Evolutionary conservation across 1,139 yeast genomes (phyloP), one percentile per base, ranked within the genome.

Genomic region (Yamadazyma trypodendri): DNA sequence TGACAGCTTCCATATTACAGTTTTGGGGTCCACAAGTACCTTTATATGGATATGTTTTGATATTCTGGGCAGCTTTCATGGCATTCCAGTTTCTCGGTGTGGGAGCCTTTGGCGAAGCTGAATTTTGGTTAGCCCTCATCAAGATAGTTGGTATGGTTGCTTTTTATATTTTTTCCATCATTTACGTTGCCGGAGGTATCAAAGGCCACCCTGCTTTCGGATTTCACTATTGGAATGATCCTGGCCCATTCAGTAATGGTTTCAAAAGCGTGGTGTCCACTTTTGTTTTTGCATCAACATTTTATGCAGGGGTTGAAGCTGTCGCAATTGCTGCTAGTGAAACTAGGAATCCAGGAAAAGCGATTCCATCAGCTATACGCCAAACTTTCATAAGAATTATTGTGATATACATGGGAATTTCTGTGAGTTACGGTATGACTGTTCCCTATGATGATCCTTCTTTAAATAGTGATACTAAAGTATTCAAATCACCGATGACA

Each of bases 161-260:
- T 2, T 78, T 74, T 50, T 79, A 80, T 56, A 60, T 81, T 28
- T 79, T 79, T 44, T 65, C 82, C 22, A 68, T 81, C 34, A 64
- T 80, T 11, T 79, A 79, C 51, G 74, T 80, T 14, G 68, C 83
- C 16, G 95, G 94, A 28, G 95, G 94, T 25, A 68, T 81, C 24
- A 65, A 65, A 33, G 75, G 70, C 12, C 66, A 62, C 25, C 65
- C 65, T 22, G 82, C 80, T 4, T 78, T 77, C 52, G 77, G 77
- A 1, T 70, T 70, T 48, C 70, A 65, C 31, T 70, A 70, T 49
- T 70, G 75, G 75, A 67, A 75, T 42, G 68, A 64, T 39, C 84
- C 84, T 1, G 76, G 76, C 24, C 60, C 74, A 6, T 66, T 70
- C 44, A 52, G 63, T n/a, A 52, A 67, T 39, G 87, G 87, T 0